A percentile compares a stretch with the other conserved stretches of the same genome.
These are phyloP conservation scores for Xylaria sp. DNA, from an alignment of 2,329 filamentous ascomycete genomes.

Conservation along the genomic window DNA sequence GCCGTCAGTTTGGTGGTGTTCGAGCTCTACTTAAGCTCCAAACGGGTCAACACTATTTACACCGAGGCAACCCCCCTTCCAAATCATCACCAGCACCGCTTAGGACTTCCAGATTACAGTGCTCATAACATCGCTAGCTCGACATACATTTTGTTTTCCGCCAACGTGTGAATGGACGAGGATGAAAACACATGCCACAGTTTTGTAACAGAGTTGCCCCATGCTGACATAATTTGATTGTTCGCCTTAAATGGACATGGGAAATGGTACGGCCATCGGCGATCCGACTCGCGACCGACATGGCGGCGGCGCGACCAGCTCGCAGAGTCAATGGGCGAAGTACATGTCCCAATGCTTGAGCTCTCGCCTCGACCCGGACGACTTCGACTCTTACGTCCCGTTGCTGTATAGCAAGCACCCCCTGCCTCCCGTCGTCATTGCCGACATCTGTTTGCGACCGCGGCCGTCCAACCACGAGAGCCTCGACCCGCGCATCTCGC, in stretches of 20 bases:
- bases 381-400: conserved; percentile 63
- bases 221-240: not conserved
- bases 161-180: not conserved
- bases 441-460: conserved; percentile 69
- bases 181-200: conserved; percentile 6
- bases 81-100: not conserved
- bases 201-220: not conserved
- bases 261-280: conserved; percentile 33
- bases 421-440: conserved; percentile 61
- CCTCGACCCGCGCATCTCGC: conserved; percentile 68
- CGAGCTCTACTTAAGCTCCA: conserved; percentile 5
- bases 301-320: conserved; percentile 36
- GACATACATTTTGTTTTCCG: not conserved
- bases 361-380: conserved; percentile 62
- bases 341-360: conserved; percentile 63
- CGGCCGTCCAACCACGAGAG: conserved; percentile 58
- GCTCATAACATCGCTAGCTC: not conserved
- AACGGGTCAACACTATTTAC: not conserved
- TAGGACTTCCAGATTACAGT: not conserved
- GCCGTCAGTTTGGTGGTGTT: not conserved
- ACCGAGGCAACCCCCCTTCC: not conserved
- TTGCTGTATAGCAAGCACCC: conserved; percentile 63
- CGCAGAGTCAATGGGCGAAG: conserved; percentile 57
- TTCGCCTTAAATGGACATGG: conserved; percentile 38
- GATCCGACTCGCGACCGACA: conserved; percentile 19